Evolutionary conservation across 202 grass and related monocot genomes (phyloP), one percentile per base, ranked within the genome.

Genomic region (Schoenoplectus tabernaemontani): DNA sequence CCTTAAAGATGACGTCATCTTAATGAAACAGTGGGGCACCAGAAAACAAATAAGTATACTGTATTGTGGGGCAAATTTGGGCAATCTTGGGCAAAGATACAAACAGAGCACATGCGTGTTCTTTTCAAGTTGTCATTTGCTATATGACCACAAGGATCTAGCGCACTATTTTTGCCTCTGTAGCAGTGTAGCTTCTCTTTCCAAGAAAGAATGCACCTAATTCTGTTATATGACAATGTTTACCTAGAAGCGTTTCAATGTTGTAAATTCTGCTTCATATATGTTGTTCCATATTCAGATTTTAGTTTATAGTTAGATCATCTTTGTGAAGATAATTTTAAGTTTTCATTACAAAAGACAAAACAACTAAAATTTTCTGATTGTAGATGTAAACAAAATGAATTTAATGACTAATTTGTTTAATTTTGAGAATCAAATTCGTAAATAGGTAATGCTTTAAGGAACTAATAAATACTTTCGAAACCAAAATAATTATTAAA

Each of bases 61-160:
- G 53, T 58, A 4, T 62, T 43, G 56, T 61, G 76, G 76, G 71
- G 57, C 3, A 36, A 78, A 46, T 28, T 62, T 79, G 34, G 75
- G 11, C 16, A 77, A 77, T 58, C 0, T 9, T 59, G 19, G 54
- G 54, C 34, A 46, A 46, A 79, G 76, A 4, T 60, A 62, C 58
- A 46, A 79, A 60, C 33, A 8, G 36, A 42, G 76, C 76, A 79
- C 76, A 79, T 79, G 76, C 20, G 6, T 79, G 37, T 79, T 79
- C 36, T 62, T 79, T 61, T 79, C 76, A 79, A 79, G 19, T 79
- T 60, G 76, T 57, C 57, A 30, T 61, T 78, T 41, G 12, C n/a
- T 79, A 43, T 54, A 47, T 75, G 70, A 54, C 47, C 13, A 75
- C 70, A 33, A 75, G 70, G 47, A 75, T 75, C 70, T 75, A 75